A percentile compares a stretch with the other conserved stretches of the same genome.
These are phyloP conservation scores for Acanthamoeba healyi DNA, from an alignment of 208 protist genomes.

Conservation along the genomic window DNA sequence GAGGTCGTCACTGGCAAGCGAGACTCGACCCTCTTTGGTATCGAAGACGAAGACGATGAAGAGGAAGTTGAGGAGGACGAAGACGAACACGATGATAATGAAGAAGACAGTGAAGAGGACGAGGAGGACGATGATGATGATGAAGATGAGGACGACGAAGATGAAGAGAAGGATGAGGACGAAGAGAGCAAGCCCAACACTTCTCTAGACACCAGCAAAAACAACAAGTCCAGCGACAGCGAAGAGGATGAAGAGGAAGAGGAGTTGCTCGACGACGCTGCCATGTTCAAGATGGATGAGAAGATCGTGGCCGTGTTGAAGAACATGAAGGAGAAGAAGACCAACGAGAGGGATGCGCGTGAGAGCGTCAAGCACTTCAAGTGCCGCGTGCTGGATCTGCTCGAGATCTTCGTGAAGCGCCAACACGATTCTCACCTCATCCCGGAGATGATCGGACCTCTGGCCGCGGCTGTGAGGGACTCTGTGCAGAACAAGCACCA, in stretches of 20 bases:
- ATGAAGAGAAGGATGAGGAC: constrained; percentile 32
- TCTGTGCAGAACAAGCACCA: background rate
- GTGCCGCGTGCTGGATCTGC: constrained; percentile 72
- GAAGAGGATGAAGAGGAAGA: background rate
- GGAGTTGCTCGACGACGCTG: background rate
- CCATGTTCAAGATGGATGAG: constrained; percentile 77
- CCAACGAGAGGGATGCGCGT: constrained; percentile 21
- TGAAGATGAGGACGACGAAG: background rate
- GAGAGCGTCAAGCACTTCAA: constrained; percentile 74
- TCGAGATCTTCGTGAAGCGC: constrained; percentile 52
- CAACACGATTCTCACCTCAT: constrained; percentile 52
- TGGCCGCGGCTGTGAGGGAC: constrained; percentile 17
- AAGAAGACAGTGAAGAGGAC: background rate
- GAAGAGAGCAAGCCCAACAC: background rate
- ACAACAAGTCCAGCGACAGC: background rate
- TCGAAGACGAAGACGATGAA: constrained; percentile 64
- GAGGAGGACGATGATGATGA: constrained; percentile 29
- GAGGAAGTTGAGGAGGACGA: constrained; percentile 46
- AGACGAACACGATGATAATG: background rate
- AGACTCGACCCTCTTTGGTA: constrained; percentile 43
- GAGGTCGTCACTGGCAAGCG: constrained; percentile 69
- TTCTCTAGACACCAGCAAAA: constrained; percentile 6
- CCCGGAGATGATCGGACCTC: constrained; percentile 53
- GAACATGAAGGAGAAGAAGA: constrained; percentile 77
- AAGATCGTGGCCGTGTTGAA: constrained; percentile 72